These are phyloP conservation scores for Hygrophila difformis DNA, from an alignment of 257 asterid genomes.

Conservation along the genomic window DNA sequence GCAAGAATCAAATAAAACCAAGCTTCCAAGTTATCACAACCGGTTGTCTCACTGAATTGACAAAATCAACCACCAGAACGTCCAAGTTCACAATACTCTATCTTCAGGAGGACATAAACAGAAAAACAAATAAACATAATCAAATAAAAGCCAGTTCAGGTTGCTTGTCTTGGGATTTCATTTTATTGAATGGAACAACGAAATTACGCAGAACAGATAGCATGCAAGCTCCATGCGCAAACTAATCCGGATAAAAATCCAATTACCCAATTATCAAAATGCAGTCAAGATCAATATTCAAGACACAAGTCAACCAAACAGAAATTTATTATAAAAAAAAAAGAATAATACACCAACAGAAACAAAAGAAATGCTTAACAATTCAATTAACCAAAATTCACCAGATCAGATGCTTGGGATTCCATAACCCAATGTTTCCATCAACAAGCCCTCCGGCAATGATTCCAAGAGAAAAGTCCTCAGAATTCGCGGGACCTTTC, in stretches of 20 bases:
- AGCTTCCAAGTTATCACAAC: neutral
- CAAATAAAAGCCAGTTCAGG: neutral
- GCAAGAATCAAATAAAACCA: neutral
- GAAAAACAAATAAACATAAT: neutral
- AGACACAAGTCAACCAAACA: conserved; percentile 8
- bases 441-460: conserved; percentile 97
- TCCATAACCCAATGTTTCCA: conserved; percentile 93
- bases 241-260: too few species aligned
- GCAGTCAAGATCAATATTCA: conserved; percentile 11
- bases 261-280: conserved; percentile 5
- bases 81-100: neutral
- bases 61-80: neutral
- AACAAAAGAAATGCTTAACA: neutral
- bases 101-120: neutral
- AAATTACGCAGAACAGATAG: neutral
- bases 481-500: conserved; percentile 49
- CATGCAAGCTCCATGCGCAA: conserved; percentile 14
- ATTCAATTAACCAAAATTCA: conserved; percentile 21
- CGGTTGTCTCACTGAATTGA: neutral
- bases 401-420: conserved; percentile 82
- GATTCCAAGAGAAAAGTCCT: conserved; percentile 66
- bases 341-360: conserved; percentile 4
- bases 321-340: too few species aligned
- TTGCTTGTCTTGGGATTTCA: neutral
- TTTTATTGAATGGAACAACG: conserved; percentile 3